Evolutionary conservation across 2,329 filamentous ascomycete species (phyloP).

Genomic region (Epichloe glyceriae): DNA sequence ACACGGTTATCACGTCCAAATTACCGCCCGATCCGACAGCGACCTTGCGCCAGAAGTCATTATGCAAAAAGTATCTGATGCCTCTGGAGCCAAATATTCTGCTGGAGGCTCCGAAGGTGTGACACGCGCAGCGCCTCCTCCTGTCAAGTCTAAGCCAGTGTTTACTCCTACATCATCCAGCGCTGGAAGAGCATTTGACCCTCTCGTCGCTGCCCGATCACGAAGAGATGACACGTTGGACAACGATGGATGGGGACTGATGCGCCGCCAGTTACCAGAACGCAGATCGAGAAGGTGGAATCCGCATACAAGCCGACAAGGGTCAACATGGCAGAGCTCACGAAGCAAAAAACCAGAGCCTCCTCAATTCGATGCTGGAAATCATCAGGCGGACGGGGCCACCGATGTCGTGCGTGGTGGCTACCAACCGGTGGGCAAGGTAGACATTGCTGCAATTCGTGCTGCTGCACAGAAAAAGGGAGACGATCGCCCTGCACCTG

Average conservation of each 20-base stretch:
- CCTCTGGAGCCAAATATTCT: constrained; percentile 90
- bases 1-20: constrained; percentile 94
- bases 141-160: constrained; percentile 76
- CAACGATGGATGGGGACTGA: constrained; percentile 85
- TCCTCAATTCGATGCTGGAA: constrained; percentile 42
- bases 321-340: constrained; percentile 82
- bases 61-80: constrained; percentile 85
- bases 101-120: constrained; percentile 46
- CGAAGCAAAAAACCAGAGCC: constrained; percentile 58
- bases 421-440: constrained; percentile 91
- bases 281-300: constrained; percentile 80
- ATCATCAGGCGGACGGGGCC: constrained; percentile 29
- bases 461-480: constrained; percentile 54
- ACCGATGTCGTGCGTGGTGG: constrained; percentile 65
- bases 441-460: constrained; percentile 90
- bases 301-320: constrained; percentile 91
- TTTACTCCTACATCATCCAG: constrained; percentile 63
- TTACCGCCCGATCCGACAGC: constrained; percentile 82
- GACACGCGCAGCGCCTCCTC: constrained; percentile 45
- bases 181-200: constrained; percentile 44
- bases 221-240: constrained; percentile 50
- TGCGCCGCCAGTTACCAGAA: constrained; percentile 79
- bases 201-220: constrained; percentile 53
- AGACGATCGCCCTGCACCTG: constrained; percentile 69
- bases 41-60: constrained; percentile 82